Base-by-base conservation (phyloP, 441 rosid species). In the Syzygium malaccense region DNA sequence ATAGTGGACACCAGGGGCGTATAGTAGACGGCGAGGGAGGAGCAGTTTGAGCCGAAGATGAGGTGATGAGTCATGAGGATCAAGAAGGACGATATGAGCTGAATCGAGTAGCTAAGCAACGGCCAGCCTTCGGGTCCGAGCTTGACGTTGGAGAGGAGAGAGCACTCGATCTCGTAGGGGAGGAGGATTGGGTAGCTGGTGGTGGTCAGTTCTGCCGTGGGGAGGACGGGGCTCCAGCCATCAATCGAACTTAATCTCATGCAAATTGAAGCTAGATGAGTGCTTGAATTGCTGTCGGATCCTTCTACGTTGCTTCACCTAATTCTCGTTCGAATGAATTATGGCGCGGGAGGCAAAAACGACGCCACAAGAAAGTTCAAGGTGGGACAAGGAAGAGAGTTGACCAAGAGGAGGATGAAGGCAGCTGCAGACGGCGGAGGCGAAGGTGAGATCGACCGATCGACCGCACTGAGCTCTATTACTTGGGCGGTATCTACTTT, bases 31-130 rank as follows among this genome's bases (percentile, higher is more conserved):
- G 32, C 6, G 10, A 7, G 19, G 87, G 90, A 90, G 86, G 93
- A 41, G 55, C 93, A 90, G 75, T 96, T 92, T 15, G 97, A 94
- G n/a, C 95, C 93, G 95, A 96, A 96, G 89, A 97, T 90, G 87
- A 97, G 97, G 89, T 97, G 99, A 91, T 95, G 98, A 84, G 94
- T 96, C 85, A 99, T 95, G 88, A 97, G 94, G 88, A 94, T 95
- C 4, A 94, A 93, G 64, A 91, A 91, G 66, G 98, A 98, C 15
- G 99, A 93, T 68, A 85, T 93, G 79, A 95, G 89, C 26, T 92
- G 88, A 53, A 92, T 45, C 88, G 94, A 93, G 86, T 90, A 90
- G 55, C 93, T 86, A 17, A 53, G 26, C 15, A 19, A 30, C 49
- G 85, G 85, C 14, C 89, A 87, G n/a, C 93, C 94, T 85, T 95